A percentile compares a stretch with the other conserved stretches of the same genome.
Conservation (phyloP, 176 grass and related monocot genomes). For the Carex pumila region DNA sequence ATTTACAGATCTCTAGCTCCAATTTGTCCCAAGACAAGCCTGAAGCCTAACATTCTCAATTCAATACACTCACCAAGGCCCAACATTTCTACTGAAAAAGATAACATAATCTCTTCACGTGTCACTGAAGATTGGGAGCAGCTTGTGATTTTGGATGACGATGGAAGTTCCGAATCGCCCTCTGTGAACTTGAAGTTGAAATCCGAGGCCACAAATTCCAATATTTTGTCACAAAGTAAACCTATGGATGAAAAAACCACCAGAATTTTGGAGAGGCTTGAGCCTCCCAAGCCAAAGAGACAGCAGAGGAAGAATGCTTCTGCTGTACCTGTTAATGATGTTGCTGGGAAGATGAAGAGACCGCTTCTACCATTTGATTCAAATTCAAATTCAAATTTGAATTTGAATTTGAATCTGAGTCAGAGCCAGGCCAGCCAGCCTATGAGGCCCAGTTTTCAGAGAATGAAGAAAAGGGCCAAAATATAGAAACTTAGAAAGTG, state of each 20-base stretch:
- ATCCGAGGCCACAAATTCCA: conserved; percentile 16
- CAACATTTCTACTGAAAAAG: conserved; percentile 28
- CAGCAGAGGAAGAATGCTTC: conserved; percentile 12
- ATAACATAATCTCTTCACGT: conserved; percentile 26
- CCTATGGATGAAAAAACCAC: conserved; percentile 70
- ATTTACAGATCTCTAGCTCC: conserved; percentile 48
- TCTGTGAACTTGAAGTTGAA: conserved; percentile 23
- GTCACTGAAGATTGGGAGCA: conserved; percentile 69
- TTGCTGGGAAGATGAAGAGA: conserved; percentile 41
- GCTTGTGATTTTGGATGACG: conserved; percentile 55
- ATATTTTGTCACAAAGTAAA: conserved; percentile 30
- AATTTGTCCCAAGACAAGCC: background rate
- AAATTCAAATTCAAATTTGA: conserved; percentile 31
- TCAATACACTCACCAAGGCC: conserved; percentile 23
- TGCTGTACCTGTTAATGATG: conserved; percentile 11
- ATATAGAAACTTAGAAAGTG: background rate
- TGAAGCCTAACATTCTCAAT: background rate
- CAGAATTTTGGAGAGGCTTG: conserved; percentile 80
- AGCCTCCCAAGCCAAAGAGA: conserved; percentile 64
- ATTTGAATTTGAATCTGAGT: conserved; percentile 14
- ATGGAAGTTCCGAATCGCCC: conserved; percentile 22
- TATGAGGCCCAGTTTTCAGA: conserved; percentile 56
- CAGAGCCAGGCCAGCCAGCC: conserved; percentile 63
- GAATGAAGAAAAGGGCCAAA: conserved; percentile 37
- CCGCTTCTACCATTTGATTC: conserved; percentile 46